Conservation (phyloP, 2,329 filamentous ascomycete genomes). For the Alternaria metachromatica region DNA sequence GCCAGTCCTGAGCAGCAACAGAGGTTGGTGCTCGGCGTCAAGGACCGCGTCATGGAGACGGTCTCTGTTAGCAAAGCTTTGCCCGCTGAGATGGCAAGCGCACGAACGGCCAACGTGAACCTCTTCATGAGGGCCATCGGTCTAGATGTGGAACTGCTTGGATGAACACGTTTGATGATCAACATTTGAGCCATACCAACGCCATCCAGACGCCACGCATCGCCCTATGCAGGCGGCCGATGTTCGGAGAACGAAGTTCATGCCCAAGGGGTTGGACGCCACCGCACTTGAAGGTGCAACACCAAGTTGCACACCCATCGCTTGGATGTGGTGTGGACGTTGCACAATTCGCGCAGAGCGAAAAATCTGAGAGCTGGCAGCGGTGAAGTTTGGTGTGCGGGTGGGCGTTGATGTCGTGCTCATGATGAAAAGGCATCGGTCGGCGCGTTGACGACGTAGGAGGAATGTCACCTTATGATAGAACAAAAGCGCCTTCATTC, state of each 20-base stretch:
- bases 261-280: not conserved
- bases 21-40: conserved; percentile 90
- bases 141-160: conserved; percentile 86
- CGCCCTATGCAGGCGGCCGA: not conserved
- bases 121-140: conserved; percentile 98
- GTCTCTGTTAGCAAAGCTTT: conserved; percentile 88
- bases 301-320: not conserved
- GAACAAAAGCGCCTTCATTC: conserved; percentile 22
- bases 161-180: conserved; percentile 50
- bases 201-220: not conserved
- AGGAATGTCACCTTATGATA: not conserved
- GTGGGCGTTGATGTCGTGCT: conserved; percentile 5
- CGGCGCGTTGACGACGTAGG: not conserved
- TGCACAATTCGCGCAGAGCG: not conserved
- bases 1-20: conserved; percentile 95
- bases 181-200: conserved; percentile 4
- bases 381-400: not conserved
- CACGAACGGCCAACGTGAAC: conserved; percentile 90
- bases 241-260: not conserved
- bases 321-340: not conserved
- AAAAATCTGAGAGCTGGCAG: not conserved
- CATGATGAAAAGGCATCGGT: conserved; percentile 27
- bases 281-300: not conserved
- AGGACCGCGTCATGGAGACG: conserved; percentile 97
- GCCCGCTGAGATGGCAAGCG: conserved; percentile 81